Base-by-base conservation (phyloP, 768 basidiomycete genomes). In the Tylopilus sp. region DNA sequence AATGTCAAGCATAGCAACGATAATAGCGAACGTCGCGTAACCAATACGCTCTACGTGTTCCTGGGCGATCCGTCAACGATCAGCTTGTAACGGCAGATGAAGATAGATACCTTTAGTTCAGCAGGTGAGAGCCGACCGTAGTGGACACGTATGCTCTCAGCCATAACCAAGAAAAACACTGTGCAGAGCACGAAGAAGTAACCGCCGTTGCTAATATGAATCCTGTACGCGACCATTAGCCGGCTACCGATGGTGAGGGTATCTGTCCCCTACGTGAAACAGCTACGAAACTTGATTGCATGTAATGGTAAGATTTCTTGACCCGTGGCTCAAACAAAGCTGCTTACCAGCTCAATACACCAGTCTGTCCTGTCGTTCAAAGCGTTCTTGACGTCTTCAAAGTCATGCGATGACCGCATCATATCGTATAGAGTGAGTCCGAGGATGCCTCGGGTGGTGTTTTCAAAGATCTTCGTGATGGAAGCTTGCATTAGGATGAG, bases 81-180 rank as follows among this genome's bases (percentile, higher is more conserved):
- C 3, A 4, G 7, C 12, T n/a, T 1, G 1, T 7, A 0, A 21
- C 38, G 15, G 22, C 20, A 6, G 17, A 26, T n/a, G 18, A 23
- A 38, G 25, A 5, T n/a, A 1, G 2, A n/a, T 58, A 64, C 63
- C 59, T 66, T 66, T 1, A 66, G 48, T 22, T 64, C 43, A 1
- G 26, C n/a, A 35, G 64, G 48, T 38, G 64, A 46, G 40, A 66
- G 57, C 41, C 64, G 53, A 47, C 51, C 59, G 20, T 65, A 64
- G 7, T 46, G 47, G 1, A 64, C 20, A 21, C 47, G 59, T 9
- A 61, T 55, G 10, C 28, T 56, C 47, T 66, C 63, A 0, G 64
- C 56, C 54, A 60, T 50, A 0, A 54, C 28, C 36, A 64, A 26
- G 21, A 65, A 56, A 6, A 39, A 53, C 26, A 64, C 35, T 1